These are phyloP conservation scores for Karstenula rhodostoma DNA, from an alignment of 2,329 filamentous ascomycete genomes.

Conservation along the genomic window DNA sequence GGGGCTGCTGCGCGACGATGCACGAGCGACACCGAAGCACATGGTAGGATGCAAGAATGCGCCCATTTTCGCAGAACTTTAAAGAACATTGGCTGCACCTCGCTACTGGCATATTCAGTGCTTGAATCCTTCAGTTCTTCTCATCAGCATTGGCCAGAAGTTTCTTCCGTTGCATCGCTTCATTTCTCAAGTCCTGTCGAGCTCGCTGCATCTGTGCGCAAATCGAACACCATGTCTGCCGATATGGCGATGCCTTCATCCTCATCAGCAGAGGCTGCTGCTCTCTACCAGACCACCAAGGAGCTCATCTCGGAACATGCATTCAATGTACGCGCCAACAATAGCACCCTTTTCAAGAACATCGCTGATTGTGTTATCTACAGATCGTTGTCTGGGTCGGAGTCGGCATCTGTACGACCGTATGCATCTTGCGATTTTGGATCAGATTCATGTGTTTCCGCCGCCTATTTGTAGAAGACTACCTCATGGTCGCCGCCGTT, in stretches of 20 bases:
- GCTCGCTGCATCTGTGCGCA: not conserved
- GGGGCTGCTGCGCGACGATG: not conserved
- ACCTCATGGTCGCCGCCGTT: slow-evolving; percentile 12
- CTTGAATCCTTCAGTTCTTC: slow-evolving; percentile 4
- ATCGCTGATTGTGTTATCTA: not conserved
- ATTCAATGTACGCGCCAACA: not conserved
- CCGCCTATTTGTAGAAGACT: slow-evolving; percentile 12
- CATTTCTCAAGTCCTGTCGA: not conserved
- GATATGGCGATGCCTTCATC: slow-evolving; percentile 1
- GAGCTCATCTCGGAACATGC: slow-evolving; percentile 5
- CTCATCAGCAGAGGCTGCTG: slow-evolving; percentile 1
- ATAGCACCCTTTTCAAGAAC: not conserved
- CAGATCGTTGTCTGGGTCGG: slow-evolving; percentile 12
- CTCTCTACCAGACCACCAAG: slow-evolving; percentile 9
- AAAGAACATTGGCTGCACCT: not conserved
- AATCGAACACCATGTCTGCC: not conserved
- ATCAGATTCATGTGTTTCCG: slow-evolving; percentile 11
- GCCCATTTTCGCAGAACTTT: too few species aligned
- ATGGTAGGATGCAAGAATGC: not conserved
- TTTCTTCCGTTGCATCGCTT: not conserved
- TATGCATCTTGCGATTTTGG: slow-evolving; percentile 10
- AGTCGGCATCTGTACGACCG: slow-evolving; percentile 9
- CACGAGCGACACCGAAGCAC: not conserved
- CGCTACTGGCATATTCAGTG: not conserved
- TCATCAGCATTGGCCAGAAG: slow-evolving; percentile 6